Conservation (phyloP, 805 yeast species). For the Yarrowia osloensis region DNA sequence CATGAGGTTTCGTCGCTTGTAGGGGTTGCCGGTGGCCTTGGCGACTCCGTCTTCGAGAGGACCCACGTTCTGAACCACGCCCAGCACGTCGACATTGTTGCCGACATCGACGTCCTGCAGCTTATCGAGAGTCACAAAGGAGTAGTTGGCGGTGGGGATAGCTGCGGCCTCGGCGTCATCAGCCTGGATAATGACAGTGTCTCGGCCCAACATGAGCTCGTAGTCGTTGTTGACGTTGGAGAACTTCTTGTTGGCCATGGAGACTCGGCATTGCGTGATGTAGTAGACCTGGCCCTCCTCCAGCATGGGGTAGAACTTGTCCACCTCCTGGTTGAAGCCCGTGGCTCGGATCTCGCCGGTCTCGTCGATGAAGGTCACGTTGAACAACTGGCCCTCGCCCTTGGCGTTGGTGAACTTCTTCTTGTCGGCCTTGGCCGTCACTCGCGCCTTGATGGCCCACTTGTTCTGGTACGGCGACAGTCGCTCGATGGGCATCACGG, state of each 20-base stretch:
- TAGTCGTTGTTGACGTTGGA: constrained; percentile 83
- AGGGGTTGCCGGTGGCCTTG: constrained; percentile 84
- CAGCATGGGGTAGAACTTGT: constrained; percentile 68
- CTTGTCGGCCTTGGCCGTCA: constrained; percentile 81
- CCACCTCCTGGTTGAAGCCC: constrained; percentile 86
- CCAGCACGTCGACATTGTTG: constrained; percentile 80
- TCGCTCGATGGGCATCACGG: constrained; percentile 74
- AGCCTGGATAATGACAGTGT: constrained; percentile 72
- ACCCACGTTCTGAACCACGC: constrained; percentile 75
- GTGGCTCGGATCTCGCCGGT: constrained; percentile 96
- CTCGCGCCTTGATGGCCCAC: constrained; percentile 94
- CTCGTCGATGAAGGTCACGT: constrained; percentile 85
- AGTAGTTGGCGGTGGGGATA: constrained; percentile 79
- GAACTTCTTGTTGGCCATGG: constrained; percentile 81
- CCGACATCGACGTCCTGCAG: constrained; percentile 70
- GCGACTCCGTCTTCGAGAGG: constrained; percentile 80
- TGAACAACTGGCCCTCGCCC: constrained; percentile 89
- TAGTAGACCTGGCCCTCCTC: constrained; percentile 90
- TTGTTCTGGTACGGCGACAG: constrained; percentile 86
- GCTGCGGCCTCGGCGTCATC: constrained; percentile 52
- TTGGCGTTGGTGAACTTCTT: constrained; percentile 83
- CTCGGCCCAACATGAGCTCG: constrained; percentile 80
- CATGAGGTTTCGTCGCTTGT: constrained; percentile 84
- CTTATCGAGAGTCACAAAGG: constrained; percentile 68
- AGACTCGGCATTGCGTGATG: constrained; percentile 77